These are phyloP conservation scores for Lepidium didymum DNA, from an alignment of 345 rosid genomes.

Conservation along the genomic window DNA sequence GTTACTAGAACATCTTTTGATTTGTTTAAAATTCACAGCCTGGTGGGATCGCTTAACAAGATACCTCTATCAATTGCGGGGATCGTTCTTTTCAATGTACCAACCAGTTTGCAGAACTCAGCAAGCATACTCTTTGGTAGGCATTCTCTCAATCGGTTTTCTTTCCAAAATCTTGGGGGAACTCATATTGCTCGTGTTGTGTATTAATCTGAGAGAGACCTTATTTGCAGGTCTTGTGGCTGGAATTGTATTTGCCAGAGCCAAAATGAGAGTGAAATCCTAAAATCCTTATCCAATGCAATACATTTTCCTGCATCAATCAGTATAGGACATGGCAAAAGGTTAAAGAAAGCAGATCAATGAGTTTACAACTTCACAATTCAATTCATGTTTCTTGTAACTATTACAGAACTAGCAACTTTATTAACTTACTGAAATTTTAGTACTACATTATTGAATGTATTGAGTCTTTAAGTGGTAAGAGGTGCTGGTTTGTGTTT, in stretches of 20 bases:
- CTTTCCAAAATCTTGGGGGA: background rate
- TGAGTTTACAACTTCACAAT: conserved; percentile 8
- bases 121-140: conserved; percentile 93
- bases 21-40: conserved; percentile 44
- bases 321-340: background rate
- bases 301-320: background rate
- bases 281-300: background rate
- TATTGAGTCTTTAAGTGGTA: background rate
- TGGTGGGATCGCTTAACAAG: conserved; percentile 94
- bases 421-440: background rate
- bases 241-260: conserved; percentile 85
- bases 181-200: background rate
- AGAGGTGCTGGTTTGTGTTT: background rate
- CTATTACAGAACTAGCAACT: background rate
- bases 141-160: background rate
- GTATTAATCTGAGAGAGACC: conserved; percentile 4
- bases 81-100: conserved; percentile 77
- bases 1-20: background rate
- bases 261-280: conserved; percentile 74
- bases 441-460: background rate
- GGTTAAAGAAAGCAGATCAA: background rate
- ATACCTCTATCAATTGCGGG: conserved; percentile 87
- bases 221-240: conserved; percentile 67
- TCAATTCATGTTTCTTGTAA: background rate
- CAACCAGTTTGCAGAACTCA: conserved; percentile 87